These are phyloP conservation scores for Fusarium pseudoanthophilum DNA, from an alignment of 2,329 filamentous ascomycete species.

Conservation along the genomic window DNA sequence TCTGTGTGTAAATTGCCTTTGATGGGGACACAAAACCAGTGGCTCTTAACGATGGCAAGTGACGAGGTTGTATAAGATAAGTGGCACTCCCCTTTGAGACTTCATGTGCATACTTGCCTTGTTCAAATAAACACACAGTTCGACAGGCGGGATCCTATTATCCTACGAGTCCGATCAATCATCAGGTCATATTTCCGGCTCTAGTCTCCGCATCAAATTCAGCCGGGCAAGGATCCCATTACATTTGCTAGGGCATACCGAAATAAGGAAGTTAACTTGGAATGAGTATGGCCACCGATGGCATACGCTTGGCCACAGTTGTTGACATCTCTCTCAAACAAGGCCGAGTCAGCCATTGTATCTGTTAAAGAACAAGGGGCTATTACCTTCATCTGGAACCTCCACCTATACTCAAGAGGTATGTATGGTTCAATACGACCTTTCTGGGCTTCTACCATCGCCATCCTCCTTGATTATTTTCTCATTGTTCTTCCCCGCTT, in stretches of 20 bases:
- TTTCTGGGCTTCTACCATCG: not conserved
- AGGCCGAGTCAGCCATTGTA: constrained; percentile 17
- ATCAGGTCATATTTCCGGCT: not conserved
- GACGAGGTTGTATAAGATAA: constrained; percentile 39
- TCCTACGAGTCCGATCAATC: not conserved
- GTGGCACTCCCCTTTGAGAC: constrained; percentile 26
- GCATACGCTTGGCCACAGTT: constrained; percentile 16
- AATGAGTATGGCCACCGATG: constrained; percentile 36
- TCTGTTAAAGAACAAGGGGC: constrained; percentile 1
- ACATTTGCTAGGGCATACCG: constrained; percentile 19
- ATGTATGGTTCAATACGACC: not conserved
- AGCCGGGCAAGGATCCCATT: constrained; percentile 21
- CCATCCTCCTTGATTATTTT: not conserved
- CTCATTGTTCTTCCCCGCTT: constrained; percentile 6
- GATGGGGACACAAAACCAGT: constrained; percentile 30
- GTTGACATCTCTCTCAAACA: constrained; percentile 30
- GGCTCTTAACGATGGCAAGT: constrained; percentile 8
- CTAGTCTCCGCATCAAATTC: not conserved
- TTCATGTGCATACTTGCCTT: not conserved
- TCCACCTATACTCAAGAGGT: constrained; percentile 13
- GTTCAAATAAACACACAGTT: not conserved
- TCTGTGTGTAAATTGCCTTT: constrained; percentile 23
- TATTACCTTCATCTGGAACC: not conserved
- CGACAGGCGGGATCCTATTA: not conserved
- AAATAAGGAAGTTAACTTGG: constrained; percentile 22